phyloP scores from a whole-genome alignment of 2,329 filamentous ascomycete species.

The Acarospora socialis region DNA sequence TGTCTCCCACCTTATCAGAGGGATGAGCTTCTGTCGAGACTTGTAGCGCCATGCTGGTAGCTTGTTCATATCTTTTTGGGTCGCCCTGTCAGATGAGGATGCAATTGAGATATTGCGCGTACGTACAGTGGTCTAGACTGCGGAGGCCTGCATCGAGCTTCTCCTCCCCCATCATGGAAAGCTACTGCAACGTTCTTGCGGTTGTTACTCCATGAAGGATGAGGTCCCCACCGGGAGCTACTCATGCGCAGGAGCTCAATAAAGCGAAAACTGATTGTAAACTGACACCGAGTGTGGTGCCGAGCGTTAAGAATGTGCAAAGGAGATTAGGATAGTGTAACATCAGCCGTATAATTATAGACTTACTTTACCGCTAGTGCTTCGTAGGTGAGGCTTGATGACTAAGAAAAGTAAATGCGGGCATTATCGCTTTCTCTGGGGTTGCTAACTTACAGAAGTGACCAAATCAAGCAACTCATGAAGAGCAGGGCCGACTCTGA shows the following conservation, averaged over 20 bases:
- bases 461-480: no score
- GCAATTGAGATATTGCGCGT: constrained; percentile 2
- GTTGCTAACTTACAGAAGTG: no score
- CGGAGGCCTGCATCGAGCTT: constrained; percentile 53
- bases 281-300: no score
- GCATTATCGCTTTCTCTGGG: no score
- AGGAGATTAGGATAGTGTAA: no score
- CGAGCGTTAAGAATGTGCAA: no score
- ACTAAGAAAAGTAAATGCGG: no score
- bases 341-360: no score
- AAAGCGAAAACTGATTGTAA: no score
- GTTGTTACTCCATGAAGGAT: constrained; percentile 5
- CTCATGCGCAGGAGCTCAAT: background rate
- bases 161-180: constrained; percentile 25
- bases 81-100: background rate
- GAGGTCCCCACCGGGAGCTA: constrained; percentile 1
- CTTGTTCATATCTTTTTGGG: constrained; percentile 56
- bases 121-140: constrained; percentile 60
- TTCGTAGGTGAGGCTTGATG: no score
- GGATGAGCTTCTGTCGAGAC: constrained; percentile 67
- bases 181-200: constrained; percentile 13
- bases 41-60: constrained; percentile 81
- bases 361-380: no score
- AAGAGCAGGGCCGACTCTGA: no score
- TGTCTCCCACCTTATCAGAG: constrained; percentile 86